Evolutionary conservation across 768 basidiomycete genomes (phyloP).

Genomic region (Strobilomyces dryophilus): DNA sequence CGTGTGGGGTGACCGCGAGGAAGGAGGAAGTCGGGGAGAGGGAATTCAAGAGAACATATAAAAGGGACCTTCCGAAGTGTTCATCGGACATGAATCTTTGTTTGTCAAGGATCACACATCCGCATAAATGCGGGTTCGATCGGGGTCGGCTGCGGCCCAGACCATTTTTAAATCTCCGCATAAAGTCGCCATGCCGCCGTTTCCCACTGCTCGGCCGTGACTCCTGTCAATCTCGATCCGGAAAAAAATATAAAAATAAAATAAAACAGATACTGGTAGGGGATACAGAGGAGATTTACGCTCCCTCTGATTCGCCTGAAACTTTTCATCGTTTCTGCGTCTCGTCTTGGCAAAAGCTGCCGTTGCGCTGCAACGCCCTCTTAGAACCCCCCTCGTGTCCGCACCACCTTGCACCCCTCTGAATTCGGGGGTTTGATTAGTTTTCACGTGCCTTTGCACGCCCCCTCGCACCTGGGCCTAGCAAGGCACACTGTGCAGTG

Average conservation of each 20-base stretch:
- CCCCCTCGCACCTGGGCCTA: conserved; percentile 21
- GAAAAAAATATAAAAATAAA: not conserved
- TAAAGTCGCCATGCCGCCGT: conserved; percentile 23
- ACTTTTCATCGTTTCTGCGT: not conserved
- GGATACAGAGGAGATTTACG: conserved; percentile 1
- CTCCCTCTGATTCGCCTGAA: not conserved
- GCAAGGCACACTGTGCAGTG: conserved; percentile 18
- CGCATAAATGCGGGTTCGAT: conserved; percentile 35
- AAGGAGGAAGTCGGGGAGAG: conserved; percentile 30
- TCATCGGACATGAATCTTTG: conserved; percentile 34
- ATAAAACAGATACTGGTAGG: not conserved
- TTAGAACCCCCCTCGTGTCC: conserved; percentile 26
- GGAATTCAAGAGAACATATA: conserved; percentile 37
- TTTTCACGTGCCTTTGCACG: conserved; percentile 28
- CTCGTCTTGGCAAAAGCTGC: conserved; percentile 1
- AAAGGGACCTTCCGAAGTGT: conserved; percentile 33
- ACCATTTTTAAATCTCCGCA: conserved; percentile 35
- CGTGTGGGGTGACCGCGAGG: conserved; percentile 29
- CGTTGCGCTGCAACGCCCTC: conserved; percentile 6
- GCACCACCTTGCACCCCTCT: conserved; percentile 21
- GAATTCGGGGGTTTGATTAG: conserved; percentile 25
- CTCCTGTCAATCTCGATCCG: conserved; percentile 22
- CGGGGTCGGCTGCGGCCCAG: conserved; percentile 36
- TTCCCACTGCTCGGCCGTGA: conserved; percentile 16
- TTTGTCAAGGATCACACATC: conserved; percentile 31